Conservation (phyloP, 2,329 filamentous ascomycete genomes). For the Pestalotiopsis sp. region DNA sequence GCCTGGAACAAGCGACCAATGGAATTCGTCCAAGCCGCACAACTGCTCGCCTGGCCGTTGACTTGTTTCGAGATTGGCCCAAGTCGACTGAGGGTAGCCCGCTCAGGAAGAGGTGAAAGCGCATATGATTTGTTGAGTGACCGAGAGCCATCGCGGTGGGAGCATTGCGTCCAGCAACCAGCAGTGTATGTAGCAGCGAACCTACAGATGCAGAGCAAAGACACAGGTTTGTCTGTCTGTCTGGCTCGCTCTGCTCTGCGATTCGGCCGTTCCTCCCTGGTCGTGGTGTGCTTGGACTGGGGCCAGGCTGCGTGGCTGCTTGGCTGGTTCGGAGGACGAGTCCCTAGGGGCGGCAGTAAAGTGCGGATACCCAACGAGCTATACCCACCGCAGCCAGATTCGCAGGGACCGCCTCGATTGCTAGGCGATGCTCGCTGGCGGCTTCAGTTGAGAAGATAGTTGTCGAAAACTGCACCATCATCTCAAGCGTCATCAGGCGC, state of each 20-base stretch:
- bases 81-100: slow-evolving; percentile 2
- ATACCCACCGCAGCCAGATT: neutral
- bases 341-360: neutral
- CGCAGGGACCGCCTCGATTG: neutral
- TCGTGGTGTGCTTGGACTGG: neutral
- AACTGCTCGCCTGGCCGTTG: slow-evolving; percentile 4
- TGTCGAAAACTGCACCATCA: neutral
- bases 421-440: neutral
- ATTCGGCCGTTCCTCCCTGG: neutral
- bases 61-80: slow-evolving; percentile 23
- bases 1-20: slow-evolving; percentile 26
- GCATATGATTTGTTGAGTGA: neutral
- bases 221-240: neutral
- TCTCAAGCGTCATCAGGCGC: neutral
- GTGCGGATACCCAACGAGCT: neutral
- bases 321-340: neutral
- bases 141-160: neutral
- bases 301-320: neutral
- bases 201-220: neutral
- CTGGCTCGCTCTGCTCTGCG: neutral
- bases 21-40: slow-evolving; percentile 13
- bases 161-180: neutral
- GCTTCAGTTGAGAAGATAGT: neutral
- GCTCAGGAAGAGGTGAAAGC: neutral
- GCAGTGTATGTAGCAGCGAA: neutral